Evolutionary conservation across 371 early-diverging fungal species (phyloP), one percentile per base, ranked within the genome.

Genomic region (Quaeritorhiza haematococci): DNA sequence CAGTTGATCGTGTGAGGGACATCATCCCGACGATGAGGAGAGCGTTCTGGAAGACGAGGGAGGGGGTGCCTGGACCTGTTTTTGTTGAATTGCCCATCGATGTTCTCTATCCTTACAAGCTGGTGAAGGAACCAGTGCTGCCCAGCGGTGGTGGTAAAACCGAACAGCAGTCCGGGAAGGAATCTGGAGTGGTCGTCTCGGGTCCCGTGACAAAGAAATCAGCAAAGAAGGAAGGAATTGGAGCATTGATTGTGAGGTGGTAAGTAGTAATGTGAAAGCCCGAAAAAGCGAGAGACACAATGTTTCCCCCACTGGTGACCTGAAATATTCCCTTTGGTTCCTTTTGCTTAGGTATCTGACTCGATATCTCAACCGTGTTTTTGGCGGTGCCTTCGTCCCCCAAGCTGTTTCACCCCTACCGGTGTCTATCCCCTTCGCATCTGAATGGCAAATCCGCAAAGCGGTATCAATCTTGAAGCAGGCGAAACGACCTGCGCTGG

Each of bases 51-150:
- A 96, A 96, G 59, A 96, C 96, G 38, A 94, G 92, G 3, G 83
- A 86, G 7, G 96, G 98, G n/a, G 85, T 96, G 3, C 96, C 95
- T 3, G 98, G 98, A 17, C 98, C 98, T 42, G 98, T 97, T 35
- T 80, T 97, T 24, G 94, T 97, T 8, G 98, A 97, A 73, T 75
- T 97, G 56, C 98, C 98, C 59, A 97, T 95, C 73, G 94, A 97
- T 73, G 89, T 97, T n/a, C n/a, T n/a, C n/a, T n/a, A n/a, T n/a
- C n/a, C n/a, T n/a, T n/a, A n/a, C n/a, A n/a, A n/a, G n/a, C n/a
- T n/a, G n/a, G n/a, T n/a, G n/a, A n/a, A n/a, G n/a, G n/a, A n/a
- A n/a, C n/a, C n/a, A n/a, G n/a, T n/a, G n/a, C n/a, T n/a, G n/a
- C n/a, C n/a, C n/a, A n/a, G n/a, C n/a, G n/a, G n/a, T n/a, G n/a